Base-by-base conservation (phyloP, 345 rosid genomes). In the Corchorus capsularis region DNA sequence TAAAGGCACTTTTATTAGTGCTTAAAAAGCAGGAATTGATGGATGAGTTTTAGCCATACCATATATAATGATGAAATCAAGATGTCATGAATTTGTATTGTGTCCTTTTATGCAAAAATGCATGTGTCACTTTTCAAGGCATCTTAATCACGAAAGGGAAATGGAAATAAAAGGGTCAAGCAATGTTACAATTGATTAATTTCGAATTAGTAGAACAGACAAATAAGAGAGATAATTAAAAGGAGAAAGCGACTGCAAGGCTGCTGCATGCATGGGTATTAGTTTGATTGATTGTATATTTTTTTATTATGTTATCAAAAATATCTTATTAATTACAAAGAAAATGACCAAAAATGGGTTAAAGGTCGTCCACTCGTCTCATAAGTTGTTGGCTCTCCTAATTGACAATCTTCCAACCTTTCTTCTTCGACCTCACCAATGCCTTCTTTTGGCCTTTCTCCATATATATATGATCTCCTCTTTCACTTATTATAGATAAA, bases 331-430 rank as follows among this genome's bases (percentile, higher is more conserved):
- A 27, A 27, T 27, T 27, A 27, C 49, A 20, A 14, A 55, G 72
- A 64, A 56, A 55, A 63, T 69, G 79, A 69, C 72, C 64, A 12
- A 6, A 64, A 19, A 39, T 39, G 47, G 50, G 54, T 61, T 27
- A 53, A 59, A 67, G 74, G 72, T 66, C 80, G 82, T 59, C 79
- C 69, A 73, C 75, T 81, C 84, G 82, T 83, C 86, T 76, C 77
- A 10, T 71, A 61, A 41, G 54, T 20, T 78, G 78, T 74, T 75
- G 46, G 19, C 72, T 34, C 52, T 4, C 63, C 22, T 57, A 19
- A 20, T 16, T 64, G 4, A 37, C 69, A 74, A 46, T 49, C 53
- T 27, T 41, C 75, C 62, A 54, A 54, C 27, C 47, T 53, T 45
- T 39, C 43, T 46, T 41, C 65, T 72, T 59, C 76, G 76, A 32